phyloP scores from a whole-genome alignment of 495 filamentous ascomycete species.

The Hypoxylon cercidicola region DNA sequence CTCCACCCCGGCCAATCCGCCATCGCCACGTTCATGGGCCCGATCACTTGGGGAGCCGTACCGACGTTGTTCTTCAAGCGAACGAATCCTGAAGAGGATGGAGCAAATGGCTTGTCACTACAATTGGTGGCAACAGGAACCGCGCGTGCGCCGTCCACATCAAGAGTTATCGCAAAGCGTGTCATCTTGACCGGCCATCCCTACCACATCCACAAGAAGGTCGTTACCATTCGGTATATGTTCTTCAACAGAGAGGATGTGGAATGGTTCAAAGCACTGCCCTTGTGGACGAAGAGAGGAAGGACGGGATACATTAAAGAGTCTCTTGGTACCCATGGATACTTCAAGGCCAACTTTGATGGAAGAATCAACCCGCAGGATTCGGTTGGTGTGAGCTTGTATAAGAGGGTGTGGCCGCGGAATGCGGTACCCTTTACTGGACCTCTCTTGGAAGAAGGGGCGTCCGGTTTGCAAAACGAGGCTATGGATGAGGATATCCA shows the following conservation, averaged over 20 bases:
- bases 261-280: conserved; percentile 94
- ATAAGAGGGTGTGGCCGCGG: conserved; percentile 92
- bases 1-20: conserved; percentile 90
- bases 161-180: conserved; percentile 89
- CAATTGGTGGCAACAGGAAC: conserved; percentile 87
- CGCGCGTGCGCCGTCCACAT: conserved; percentile 77
- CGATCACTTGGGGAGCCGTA: conserved; percentile 90
- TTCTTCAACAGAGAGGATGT: conserved; percentile 98
- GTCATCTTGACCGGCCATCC: conserved; percentile 95
- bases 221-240: conserved; percentile 98
- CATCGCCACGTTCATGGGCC: conserved; percentile 90
- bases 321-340: conserved; percentile 93
- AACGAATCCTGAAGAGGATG: conserved; percentile 46
- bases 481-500: conserved; percentile 55
- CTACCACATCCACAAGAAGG: conserved; percentile 96
- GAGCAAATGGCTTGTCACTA: conserved; percentile 53
- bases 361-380: conserved; percentile 94
- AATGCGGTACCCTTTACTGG: conserved; percentile 65
- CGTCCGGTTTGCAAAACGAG: conserved; percentile 35
- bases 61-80: conserved; percentile 87
- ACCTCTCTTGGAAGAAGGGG: conserved; percentile 47
- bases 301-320: conserved; percentile 92
- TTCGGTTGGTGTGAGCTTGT: conserved; percentile 88
- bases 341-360: conserved; percentile 99
- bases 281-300: conserved; percentile 91